phyloP scores from a whole-genome alignment of 441 rosid genomes.

The California macrophylla region DNA sequence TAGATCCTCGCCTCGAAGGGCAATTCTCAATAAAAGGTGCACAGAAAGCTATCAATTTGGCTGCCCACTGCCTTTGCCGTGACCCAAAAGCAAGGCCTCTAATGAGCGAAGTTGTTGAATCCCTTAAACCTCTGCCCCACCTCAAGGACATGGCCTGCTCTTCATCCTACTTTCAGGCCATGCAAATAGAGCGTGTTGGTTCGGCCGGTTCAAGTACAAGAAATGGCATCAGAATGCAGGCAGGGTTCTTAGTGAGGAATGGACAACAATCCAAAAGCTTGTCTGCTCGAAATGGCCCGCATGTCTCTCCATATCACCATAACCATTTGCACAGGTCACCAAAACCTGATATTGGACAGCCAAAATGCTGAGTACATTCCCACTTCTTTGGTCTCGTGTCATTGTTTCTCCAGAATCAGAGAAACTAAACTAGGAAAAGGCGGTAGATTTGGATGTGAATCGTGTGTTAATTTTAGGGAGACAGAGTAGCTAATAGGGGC shows the following conservation, averaged over 20 bases:
- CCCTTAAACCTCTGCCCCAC: constrained; percentile 20
- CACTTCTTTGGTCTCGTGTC: neutral
- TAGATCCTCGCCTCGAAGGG: constrained; percentile 35
- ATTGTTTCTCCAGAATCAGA: too few relatives aligned
- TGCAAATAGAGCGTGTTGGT: constrained; percentile 26
- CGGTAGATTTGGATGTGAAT: neutral
- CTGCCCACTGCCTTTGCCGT: constrained; percentile 29
- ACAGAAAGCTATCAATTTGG: constrained; percentile 35
- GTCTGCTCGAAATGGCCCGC: constrained; percentile 19
- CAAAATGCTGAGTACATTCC: neutral
- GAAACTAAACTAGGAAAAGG: neutral
- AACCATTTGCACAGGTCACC: constrained; percentile 21
- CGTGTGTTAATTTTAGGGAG: neutral
- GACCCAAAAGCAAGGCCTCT: constrained; percentile 34
- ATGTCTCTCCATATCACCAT: constrained; percentile 23
- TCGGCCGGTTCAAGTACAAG: constrained; percentile 11
- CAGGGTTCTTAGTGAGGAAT: constrained; percentile 20
- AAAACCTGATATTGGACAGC: constrained; percentile 13
- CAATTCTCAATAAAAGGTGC: constrained; percentile 29
- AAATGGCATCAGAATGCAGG: constrained; percentile 18
- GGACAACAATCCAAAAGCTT: constrained; percentile 17
- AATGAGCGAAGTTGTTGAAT: constrained; percentile 36
- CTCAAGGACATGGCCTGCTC: constrained; percentile 31
- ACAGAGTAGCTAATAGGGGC: neutral
- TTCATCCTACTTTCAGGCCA: constrained; percentile 25